Evolutionary conservation across 495 filamentous ascomycete genomes (phyloP).

Genomic region (Beverwykella pulmonaria): DNA sequence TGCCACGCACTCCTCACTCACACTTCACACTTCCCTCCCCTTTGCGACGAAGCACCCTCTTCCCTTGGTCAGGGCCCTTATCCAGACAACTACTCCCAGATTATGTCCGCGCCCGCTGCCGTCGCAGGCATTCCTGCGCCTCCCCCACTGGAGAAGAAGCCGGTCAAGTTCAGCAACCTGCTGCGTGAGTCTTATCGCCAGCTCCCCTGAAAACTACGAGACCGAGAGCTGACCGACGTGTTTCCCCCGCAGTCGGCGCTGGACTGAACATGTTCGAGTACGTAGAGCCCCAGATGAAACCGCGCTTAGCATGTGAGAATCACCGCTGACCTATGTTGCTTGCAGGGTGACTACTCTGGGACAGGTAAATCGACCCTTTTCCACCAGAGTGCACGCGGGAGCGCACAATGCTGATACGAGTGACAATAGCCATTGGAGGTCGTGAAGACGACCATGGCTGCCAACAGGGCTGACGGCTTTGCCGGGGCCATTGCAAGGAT

Average conservation of each 20-base stretch:
- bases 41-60: slow-evolving; percentile 70
- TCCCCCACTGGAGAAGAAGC: slow-evolving; percentile 91
- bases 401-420: neutral
- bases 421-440: slow-evolving; percentile 83
- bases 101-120: slow-evolving; percentile 51
- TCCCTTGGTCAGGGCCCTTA: slow-evolving; percentile 49
- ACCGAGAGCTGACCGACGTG: slow-evolving; percentile 27
- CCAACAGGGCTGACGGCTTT: slow-evolving; percentile 89
- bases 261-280: slow-evolving; percentile 97
- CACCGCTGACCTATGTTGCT: slow-evolving; percentile 20
- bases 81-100: slow-evolving; percentile 32
- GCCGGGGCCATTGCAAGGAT: slow-evolving; percentile 76
- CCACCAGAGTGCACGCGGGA: neutral
- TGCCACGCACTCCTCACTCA: neutral
- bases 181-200: slow-evolving; percentile 58
- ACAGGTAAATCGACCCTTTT: slow-evolving; percentile 57
- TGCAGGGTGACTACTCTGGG: slow-evolving; percentile 79
- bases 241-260: slow-evolving; percentile 67
- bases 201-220: neutral
- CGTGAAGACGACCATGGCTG: slow-evolving; percentile 98
- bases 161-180: slow-evolving; percentile 99
- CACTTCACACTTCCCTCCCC: slow-evolving; percentile 45
- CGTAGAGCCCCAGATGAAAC: slow-evolving; percentile 44
- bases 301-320: slow-evolving; percentile 14
- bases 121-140: slow-evolving; percentile 55